Base-by-base conservation (phyloP, 768 basidiomycete genomes). In the Collybia nuda region DNA sequence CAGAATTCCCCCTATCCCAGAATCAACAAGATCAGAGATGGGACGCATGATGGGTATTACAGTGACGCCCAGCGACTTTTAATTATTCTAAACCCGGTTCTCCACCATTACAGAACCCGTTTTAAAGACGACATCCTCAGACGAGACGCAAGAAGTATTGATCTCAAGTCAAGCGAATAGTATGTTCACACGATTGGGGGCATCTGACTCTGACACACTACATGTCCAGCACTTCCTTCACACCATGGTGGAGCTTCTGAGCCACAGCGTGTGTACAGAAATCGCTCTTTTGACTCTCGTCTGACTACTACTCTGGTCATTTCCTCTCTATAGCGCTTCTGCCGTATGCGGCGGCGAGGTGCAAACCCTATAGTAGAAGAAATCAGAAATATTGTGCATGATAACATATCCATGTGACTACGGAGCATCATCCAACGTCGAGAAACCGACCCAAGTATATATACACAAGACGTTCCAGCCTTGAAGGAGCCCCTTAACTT, bases 121-220 rank as follows among this genome's bases (percentile, higher is more conserved):
- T 14, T 11, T 32, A 32, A n/a, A 19, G 1, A 7, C 14, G 17
- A 26, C 23, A 6, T 23, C 19, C 28, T 5, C 11, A 21, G 37
- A 39, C 15, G 2, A n/a, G 8, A 3, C 12, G 39, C 26, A 44
- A 29, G 44, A 5, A 43, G 6, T 19, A 32, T 32, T 21, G 24
- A 22, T 23, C 37, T 12, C 19, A 17, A 36, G 21, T 15, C 17
- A 26, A n/a, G 17, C 24, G 1, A 2, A 44, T 42, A 45, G 3
- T 22, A 21, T 46, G 45, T 41, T 45, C 39, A 29, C 48, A 26
- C 29, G 40, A 21, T 37, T 38, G 19, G 21, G 36, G 39, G 37
- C 54, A 51, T 41, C 54, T 51, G 41, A 52, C 22, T 46, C 17
- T n/a, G 46, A 42, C 44, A 32, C 44, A 39, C 19, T 15, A 38